Evolutionary conservation across 139 green algal species (phyloP).

Genomic region (Bryopsis sp.): DNA sequence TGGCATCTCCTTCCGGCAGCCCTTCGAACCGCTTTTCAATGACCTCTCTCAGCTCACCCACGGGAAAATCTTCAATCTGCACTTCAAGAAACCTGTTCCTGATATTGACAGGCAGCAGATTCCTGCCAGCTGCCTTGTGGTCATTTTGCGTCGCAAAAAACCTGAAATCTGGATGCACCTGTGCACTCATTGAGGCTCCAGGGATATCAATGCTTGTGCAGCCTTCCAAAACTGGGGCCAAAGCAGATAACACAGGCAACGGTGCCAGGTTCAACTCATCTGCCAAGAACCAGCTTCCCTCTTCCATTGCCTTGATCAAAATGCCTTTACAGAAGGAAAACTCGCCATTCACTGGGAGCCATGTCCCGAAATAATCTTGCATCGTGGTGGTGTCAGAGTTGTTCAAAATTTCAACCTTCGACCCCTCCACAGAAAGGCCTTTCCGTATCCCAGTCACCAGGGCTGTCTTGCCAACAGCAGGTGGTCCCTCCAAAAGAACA

Average conservation of each 20-base stretch:
- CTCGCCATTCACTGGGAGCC: slow-evolving; percentile 20
- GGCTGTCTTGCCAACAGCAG: slow-evolving; percentile 22
- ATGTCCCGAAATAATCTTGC: slow-evolving; percentile 37
- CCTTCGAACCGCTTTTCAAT: slow-evolving; percentile 8
- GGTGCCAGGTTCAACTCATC: slow-evolving; percentile 37
- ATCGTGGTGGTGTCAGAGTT: slow-evolving; percentile 12
- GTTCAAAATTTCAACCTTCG: not conserved
- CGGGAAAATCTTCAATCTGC: slow-evolving; percentile 21
- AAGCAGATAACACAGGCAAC: slow-evolving; percentile 18
- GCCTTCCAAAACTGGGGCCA: slow-evolving; percentile 31
- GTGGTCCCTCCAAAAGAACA: slow-evolving; percentile 29
- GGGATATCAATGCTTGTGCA: slow-evolving; percentile 17
- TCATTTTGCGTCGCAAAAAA: slow-evolving; percentile 35
- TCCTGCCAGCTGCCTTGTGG: slow-evolving; percentile 12
- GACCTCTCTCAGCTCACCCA: slow-evolving; percentile 23
- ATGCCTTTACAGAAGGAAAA: slow-evolving; percentile 25
- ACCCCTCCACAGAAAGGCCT: not conserved
- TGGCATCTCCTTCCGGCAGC: not conserved
- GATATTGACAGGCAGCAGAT: slow-evolving; percentile 27
- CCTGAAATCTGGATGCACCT: slow-evolving; percentile 22
- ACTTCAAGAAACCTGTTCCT: slow-evolving; percentile 32
- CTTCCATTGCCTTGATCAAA: slow-evolving; percentile 22
- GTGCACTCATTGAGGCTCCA: slow-evolving; percentile 16
- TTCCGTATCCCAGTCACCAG: not conserved
- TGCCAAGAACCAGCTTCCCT: slow-evolving; percentile 28